Base-by-base conservation (phyloP, 2,329 filamentous ascomycete genomes). In the Diaporthe ampelina region DNA sequence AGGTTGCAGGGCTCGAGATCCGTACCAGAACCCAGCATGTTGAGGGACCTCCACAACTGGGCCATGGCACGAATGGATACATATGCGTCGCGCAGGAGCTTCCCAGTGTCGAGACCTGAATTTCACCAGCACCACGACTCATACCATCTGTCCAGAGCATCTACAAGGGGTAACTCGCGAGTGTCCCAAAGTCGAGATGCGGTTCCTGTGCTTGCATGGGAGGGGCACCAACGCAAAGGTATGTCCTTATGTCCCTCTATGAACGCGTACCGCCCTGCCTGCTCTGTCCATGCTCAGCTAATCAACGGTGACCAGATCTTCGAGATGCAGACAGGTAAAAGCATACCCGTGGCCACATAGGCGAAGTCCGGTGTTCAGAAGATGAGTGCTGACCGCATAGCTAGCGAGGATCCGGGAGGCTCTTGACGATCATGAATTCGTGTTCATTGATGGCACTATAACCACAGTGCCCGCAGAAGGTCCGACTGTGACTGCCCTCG, bases 361-460 rank as follows among this genome's bases (percentile, higher is more conserved):
- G 24, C 59, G 40, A 63, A 63, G 40, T 63, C 59, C 59, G 59
- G 26, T 48, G 3, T n/a, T 32, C 9, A 29, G 37, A 63, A 24
- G 59, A 63, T 26, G 58, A 40, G 19, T 9, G 59, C 59, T 63
- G 59, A 63, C 59, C 59, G 59, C 59, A 45, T 45, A 32, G 59
- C 59, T 24, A 63, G 59, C 59, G 59, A 63, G 24, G 40, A 63
- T 63, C 59, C 37, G 59, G 17, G 59, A 63, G 40, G 59, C 59
- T 48, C 59, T 63, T 45, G 59, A 63, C 59, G 59, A 63, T 63
- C 59, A 63, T 63, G 59, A 63, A 45, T 63, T 63, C 40, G 59
- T 63, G 59, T 63, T 63, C 40, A 63, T 63, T 24, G 59, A 63
- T 45, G 59, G 59, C 24, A 45, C 59, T 63, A 48, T 48, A 29